Evolutionary conservation across 2,329 filamentous ascomycete species (phyloP), one percentile per base, ranked within the genome.

Genomic region (Colletotrichum lentis): DNA sequence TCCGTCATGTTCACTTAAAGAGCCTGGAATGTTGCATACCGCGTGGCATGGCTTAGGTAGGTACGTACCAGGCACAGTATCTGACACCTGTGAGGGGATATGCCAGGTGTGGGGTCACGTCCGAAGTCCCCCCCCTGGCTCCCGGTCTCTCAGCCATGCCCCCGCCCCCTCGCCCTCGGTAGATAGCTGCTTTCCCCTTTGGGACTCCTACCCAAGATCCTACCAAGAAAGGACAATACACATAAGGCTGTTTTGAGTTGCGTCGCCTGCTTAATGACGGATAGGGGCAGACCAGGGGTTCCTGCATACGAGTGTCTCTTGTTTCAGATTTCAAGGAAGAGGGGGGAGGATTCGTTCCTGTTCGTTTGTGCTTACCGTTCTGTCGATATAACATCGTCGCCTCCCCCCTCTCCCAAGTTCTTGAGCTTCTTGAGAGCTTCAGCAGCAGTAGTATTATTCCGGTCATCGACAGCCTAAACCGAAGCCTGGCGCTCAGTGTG

Each of bases 191-290:
- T 58, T 58, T 58, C 55, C 55, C 55, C 27, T 58, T 58, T 49
- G 27, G 50, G 35, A 44, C 37, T 6, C n/a, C 27, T 14, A 16
- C 18, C 24, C 10, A 22, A 35, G 12, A 31, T 20, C 8, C n/a
- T 12, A 58, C 41, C 43, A 57, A 35, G 49, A 52, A 41, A 24
- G 52, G 41, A 41, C 27, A 55, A 24, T 47, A 54, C 55, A 54
- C 54, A 41, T 59, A 60, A 65, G 65, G 62, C 55, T 68, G 65
- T 65, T 62, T 68, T 65, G 65, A 65, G 65, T 68, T 50, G 65
- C 65, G 65, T 68, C 55, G 50, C 49, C 20, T 50, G 31, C 18
- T 20, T 39, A 44, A 44, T 31, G 39, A 54, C 27, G 49, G 27
- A 31, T 6, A 54, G 24, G 24, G 39, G 41, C 52, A 22, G 22